A percentile compares a stretch with the other conserved stretches of the same genome.
Conservation (phyloP, 2,329 filamentous ascomycete species). For the Rutstroemia sydowiana region DNA sequence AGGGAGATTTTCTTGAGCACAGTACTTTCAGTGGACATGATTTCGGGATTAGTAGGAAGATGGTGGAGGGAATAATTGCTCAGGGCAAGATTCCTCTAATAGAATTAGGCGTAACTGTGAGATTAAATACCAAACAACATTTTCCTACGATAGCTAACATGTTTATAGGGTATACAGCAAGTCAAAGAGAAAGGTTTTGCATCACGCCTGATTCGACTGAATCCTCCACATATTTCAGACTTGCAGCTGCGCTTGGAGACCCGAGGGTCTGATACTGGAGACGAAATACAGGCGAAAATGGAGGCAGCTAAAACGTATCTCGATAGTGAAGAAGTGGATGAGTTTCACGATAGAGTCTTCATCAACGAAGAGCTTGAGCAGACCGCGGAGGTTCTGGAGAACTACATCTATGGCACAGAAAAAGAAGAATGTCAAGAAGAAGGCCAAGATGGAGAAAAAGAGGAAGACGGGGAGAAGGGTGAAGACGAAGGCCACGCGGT, state of each 20-base stretch:
- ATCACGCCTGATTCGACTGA: slow-evolving; percentile 48
- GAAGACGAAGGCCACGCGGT: background rate
- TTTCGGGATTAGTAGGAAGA: slow-evolving; percentile 50
- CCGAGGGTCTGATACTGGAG: slow-evolving; percentile 38
- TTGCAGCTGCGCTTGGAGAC: slow-evolving; percentile 37
- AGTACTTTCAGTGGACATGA: slow-evolving; percentile 41
- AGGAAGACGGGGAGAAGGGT: background rate
- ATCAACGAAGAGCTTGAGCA: slow-evolving; percentile 44
- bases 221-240: slow-evolving; percentile 34
- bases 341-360: slow-evolving; percentile 44
- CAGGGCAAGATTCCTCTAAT: slow-evolving; percentile 53
- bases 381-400: slow-evolving; percentile 41
- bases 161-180: slow-evolving; percentile 44
- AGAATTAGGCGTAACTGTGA: slow-evolving; percentile 46
- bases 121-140: slow-evolving; percentile 14
- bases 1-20: slow-evolving; percentile 52
- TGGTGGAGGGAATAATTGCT: slow-evolving; percentile 44
- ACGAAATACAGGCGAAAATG: slow-evolving; percentile 39
- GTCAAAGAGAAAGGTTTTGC: slow-evolving; percentile 49
- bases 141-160: background rate
- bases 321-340: slow-evolving; percentile 38
- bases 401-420: slow-evolving; percentile 37
- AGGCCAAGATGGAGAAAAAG: background rate
- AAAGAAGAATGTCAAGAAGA: slow-evolving; percentile 7
- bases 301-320: slow-evolving; percentile 34